Percentiles rank a stretch among this genome's conserved stretches.
phyloP scores from a whole-genome alignment of 352 stramenopile species.

The Pythium rhizo-oryzae region DNA sequence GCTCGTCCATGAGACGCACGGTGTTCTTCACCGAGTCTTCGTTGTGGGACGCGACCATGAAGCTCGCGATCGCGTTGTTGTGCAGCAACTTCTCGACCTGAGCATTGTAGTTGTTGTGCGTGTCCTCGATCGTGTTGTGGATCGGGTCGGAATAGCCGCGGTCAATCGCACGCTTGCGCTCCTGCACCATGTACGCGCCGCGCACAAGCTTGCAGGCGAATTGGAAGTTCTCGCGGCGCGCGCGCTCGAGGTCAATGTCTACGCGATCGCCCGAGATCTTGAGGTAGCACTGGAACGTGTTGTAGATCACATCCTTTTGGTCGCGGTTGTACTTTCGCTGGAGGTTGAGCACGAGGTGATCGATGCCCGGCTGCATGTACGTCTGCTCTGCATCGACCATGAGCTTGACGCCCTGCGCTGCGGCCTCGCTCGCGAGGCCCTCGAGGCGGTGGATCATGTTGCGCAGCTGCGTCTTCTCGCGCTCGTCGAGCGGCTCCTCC shows the following conservation, averaged over 20 bases:
- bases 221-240: constrained; percentile 90
- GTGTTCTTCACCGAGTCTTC: constrained; percentile 93
- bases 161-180: constrained; percentile 90
- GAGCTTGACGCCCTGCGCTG: constrained; percentile 86
- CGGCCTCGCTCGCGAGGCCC: constrained; percentile 70
- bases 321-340: constrained; percentile 92
- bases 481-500: constrained; percentile 71
- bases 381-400: constrained; percentile 99
- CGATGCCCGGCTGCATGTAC: constrained; percentile 98
- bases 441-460: constrained; percentile 90
- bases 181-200: constrained; percentile 98
- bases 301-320: constrained; percentile 92
- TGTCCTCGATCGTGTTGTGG: constrained; percentile 93
- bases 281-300: constrained; percentile 99
- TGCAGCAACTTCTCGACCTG: constrained; percentile 90
- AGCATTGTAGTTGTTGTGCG: constrained; percentile 94
- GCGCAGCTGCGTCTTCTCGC: constrained; percentile 91
- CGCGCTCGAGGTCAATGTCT: constrained; percentile 91
- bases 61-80: constrained; percentile 86
- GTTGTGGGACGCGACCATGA: constrained; percentile 99
- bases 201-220: constrained; percentile 98
- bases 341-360: constrained; percentile 90
- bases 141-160: constrained; percentile 90
- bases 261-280: constrained; percentile 92
- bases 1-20: constrained; percentile 91